Evolutionary conservation across 257 asterid species (phyloP), one percentile per base, ranked within the genome.

Genomic region (Jacaranda mimosifolia): DNA sequence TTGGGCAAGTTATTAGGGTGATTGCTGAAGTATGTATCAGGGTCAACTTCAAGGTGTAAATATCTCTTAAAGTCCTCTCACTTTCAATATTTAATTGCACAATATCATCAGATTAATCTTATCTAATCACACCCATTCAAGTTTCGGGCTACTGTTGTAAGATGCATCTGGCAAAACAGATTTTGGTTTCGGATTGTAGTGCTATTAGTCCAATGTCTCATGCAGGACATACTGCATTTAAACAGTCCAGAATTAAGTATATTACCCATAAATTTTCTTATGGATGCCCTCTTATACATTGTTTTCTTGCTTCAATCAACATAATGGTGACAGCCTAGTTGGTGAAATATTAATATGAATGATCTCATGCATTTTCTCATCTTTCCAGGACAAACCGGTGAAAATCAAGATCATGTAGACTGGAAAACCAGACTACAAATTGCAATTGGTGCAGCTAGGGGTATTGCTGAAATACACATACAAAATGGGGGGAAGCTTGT

Each of bases 361-460:
- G 9, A 35, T 32, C 6, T 58, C 4, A 62, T 64, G 49, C 49
- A 38, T n/a, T 39, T 43, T 45, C 19, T 66, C 39, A 17, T 66
- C 36, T 66, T 43, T 42, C 56, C 56, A 66, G 72, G 57, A 67
- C 15, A 45, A 67, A 43, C 57, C 45, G 72, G 72, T 43, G 39
- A 5, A 43, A 19, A 9, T 43, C 57, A 7, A 36, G 72, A 9
- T 67, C 57, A 43, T 45, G 57, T 67, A 45, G 39, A 67, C 42
- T 67, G 72, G 72, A 36, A 65, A 65, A 17, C 70, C 36, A 39
- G 70, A 40, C 35, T 65, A 39, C 40, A 17, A 4, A 65, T 65
- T 65, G 70, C 70, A 0, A 42, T 65, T 42, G 70, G 70, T 65
- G 70, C 70, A 7, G 70, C 70, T 3, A 65, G 17, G 52, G 70